Percentiles rank a stretch among this genome's conserved stretches.
These are phyloP conservation scores for Ceratocystis cacaofunesta DNA, from an alignment of 2,329 filamentous ascomycete genomes.

Conservation along the genomic window DNA sequence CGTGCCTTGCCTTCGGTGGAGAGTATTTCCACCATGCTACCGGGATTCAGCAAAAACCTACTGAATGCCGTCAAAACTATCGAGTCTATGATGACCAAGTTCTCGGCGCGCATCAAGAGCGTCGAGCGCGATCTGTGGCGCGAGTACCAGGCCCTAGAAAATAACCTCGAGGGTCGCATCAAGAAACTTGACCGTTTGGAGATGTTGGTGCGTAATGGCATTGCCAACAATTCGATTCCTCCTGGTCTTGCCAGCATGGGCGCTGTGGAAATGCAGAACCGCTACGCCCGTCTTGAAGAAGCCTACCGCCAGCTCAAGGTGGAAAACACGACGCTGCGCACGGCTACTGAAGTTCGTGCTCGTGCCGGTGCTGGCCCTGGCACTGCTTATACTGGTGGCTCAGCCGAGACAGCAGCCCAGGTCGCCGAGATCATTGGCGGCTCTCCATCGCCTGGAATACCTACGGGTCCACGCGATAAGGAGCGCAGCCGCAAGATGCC, in stretches of 20 bases:
- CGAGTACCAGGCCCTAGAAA: conserved; percentile 77
- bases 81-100: conserved; percentile 62
- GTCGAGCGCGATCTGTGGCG: conserved; percentile 86
- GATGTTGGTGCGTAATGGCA: conserved; percentile 53
- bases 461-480: conserved; percentile 38
- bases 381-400: conserved; percentile 23
- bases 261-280: conserved; percentile 29
- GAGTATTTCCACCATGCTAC: conserved; percentile 69
- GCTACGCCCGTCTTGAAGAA: conserved; percentile 42
- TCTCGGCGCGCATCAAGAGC: conserved; percentile 63
- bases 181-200: conserved; percentile 85
- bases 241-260: conserved; percentile 19
- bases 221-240: conserved; percentile 35
- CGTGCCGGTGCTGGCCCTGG: conserved; percentile 34
- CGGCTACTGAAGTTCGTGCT: conserved; percentile 43
- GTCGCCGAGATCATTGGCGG: conserved; percentile 21
- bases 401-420: conserved; percentile 23
- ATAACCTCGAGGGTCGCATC: conserved; percentile 59
- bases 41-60: conserved; percentile 81
- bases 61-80: conserved; percentile 75
- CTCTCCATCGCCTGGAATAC: conserved; percentile 39
- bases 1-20: conserved; percentile 71
- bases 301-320: conserved; percentile 49
- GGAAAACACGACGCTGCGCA: conserved; percentile 54
- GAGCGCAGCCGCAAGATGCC: conserved; percentile 24